Evolutionary conservation across 352 stramenopile species (phyloP).

Genomic region (Pilasporangium apinafurcum): DNA sequence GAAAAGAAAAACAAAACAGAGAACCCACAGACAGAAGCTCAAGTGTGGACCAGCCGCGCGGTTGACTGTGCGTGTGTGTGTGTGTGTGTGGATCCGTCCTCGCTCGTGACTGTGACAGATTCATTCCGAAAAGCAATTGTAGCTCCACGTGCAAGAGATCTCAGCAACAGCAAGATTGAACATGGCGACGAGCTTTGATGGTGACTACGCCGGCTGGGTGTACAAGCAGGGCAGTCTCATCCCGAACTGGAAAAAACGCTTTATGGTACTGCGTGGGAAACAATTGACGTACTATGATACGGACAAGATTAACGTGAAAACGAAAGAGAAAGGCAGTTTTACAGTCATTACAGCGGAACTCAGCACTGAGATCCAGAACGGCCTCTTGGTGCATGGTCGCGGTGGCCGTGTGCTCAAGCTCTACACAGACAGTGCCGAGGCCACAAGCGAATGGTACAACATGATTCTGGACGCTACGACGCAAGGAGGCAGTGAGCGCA

Average conservation of each 20-base stretch:
- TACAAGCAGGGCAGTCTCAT: slow-evolving; percentile 81
- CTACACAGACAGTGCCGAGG: slow-evolving; percentile 75
- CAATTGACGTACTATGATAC: slow-evolving; percentile 85
- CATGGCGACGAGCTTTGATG: slow-evolving; percentile 37
- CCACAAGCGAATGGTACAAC: slow-evolving; percentile 64
- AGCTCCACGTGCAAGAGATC: no score
- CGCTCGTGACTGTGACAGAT: no score
- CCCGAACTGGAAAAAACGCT: slow-evolving; percentile 84
- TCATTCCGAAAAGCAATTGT: no score
- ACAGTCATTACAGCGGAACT: slow-evolving; percentile 83
- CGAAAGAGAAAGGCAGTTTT: slow-evolving; percentile 76
- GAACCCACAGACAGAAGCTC: no score
- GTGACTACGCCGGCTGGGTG: slow-evolving; percentile 69
- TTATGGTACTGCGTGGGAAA: slow-evolving; percentile 74
- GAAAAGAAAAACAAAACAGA: no score
- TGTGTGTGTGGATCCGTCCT: no score
- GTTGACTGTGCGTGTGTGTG: no score
- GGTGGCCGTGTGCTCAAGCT: slow-evolving; percentile 81
- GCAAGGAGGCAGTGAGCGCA: slow-evolving; percentile 4
- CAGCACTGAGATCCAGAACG: slow-evolving; percentile 78
- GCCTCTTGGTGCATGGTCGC: slow-evolving; percentile 68
- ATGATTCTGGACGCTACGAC: slow-evolving; percentile 68
- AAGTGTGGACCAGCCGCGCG: no score
- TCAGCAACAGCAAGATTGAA: no score
- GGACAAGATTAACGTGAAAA: slow-evolving; percentile 37